Conservation (phyloP, 495 filamentous ascomycete genomes). For the Pseudoneurospora amorphoporcata region DNA sequence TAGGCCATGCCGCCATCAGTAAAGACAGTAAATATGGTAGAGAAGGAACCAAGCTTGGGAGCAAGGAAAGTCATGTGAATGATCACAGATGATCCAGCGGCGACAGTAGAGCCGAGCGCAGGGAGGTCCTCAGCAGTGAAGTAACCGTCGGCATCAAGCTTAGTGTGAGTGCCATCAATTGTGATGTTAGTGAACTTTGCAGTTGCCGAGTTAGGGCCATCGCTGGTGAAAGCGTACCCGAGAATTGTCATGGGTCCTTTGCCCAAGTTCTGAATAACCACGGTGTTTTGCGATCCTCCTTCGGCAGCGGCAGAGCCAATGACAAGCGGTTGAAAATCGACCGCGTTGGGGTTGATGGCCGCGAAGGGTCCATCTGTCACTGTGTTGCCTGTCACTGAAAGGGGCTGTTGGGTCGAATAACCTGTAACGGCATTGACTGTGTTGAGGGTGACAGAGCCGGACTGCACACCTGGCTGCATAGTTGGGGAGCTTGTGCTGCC, state of each 20-base stretch:
- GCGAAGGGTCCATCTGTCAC: slow-evolving; percentile 20
- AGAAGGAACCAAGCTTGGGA: slow-evolving; percentile 15
- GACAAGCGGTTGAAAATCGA: slow-evolving; percentile 29
- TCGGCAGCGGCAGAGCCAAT: slow-evolving; percentile 13
- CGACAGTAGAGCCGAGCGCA: slow-evolving; percentile 13
- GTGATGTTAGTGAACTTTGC: slow-evolving; percentile 19
- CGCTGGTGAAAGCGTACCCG: slow-evolving; percentile 21
- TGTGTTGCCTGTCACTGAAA: slow-evolving; percentile 12
- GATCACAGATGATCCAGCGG: slow-evolving; percentile 16
- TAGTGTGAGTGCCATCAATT: slow-evolving; percentile 4
- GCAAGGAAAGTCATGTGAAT: slow-evolving; percentile 20
- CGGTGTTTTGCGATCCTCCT: slow-evolving; percentile 17
- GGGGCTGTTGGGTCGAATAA: slow-evolving; percentile 25
- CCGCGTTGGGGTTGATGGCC: slow-evolving; percentile 22
- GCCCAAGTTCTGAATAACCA: slow-evolving; percentile 29
- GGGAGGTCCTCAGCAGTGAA: slow-evolving; percentile 26
- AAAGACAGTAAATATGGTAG: slow-evolving; percentile 18
- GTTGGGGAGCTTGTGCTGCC: slow-evolving; percentile 12
- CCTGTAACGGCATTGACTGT: slow-evolving; percentile 10
- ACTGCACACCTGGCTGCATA: slow-evolving; percentile 12
- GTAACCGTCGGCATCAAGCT: slow-evolving; percentile 11
- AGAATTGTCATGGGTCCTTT: slow-evolving; percentile 22
- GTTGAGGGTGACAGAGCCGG: slow-evolving; percentile 15
- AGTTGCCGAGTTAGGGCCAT: slow-evolving; percentile 8
- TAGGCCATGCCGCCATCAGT: slow-evolving; percentile 21